A percentile compares a stretch with the other conserved stretches of the same genome.
Conservation (phyloP, 768 basidiomycete genomes). For the Pleurotus ostreatus region DNA sequence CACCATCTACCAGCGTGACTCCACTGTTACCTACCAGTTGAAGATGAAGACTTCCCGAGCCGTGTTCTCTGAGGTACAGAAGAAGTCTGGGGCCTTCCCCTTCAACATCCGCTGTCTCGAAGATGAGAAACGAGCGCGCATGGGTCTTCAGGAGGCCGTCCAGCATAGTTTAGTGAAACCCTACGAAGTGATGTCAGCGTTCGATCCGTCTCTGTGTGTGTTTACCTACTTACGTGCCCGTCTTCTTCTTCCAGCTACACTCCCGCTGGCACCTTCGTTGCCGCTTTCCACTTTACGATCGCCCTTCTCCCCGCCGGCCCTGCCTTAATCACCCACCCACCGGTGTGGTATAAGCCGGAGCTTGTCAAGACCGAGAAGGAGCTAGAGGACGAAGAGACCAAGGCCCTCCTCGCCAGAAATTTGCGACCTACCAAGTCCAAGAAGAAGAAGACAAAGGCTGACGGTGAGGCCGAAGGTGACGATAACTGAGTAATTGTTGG, state of each 20-base stretch:
- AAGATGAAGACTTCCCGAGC: slow-evolving; percentile 97
- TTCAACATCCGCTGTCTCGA: slow-evolving; percentile 94
- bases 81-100: slow-evolving; percentile 97
- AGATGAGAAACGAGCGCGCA: slow-evolving; percentile 92
- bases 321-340: slow-evolving; percentile 79
- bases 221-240: neutral
- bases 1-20: slow-evolving; percentile 89
- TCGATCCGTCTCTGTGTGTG: slow-evolving; percentile 13
- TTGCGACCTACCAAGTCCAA: slow-evolving; percentile 90
- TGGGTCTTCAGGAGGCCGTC: slow-evolving; percentile 95
- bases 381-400: slow-evolving; percentile 83
- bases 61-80: slow-evolving; percentile 97
- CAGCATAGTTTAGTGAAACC: slow-evolving; percentile 92
- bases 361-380: slow-evolving; percentile 87
- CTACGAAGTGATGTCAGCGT: slow-evolving; percentile 84
- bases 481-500: slow-evolving; percentile 12
- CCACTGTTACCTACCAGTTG: slow-evolving; percentile 84
- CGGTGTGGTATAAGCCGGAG: slow-evolving; percentile 91
- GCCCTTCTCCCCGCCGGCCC: slow-evolving; percentile 90
- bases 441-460: slow-evolving; percentile 73
- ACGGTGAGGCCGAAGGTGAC: slow-evolving; percentile 44
- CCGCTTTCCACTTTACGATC: slow-evolving; percentile 96
- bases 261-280: slow-evolving; percentile 78
- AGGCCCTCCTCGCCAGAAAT: slow-evolving; percentile 70
- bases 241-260: slow-evolving; percentile 54